Conservation (phyloP, 2,329 filamentous ascomycete genomes). For the Pseudogymnoascus sp. region DNA sequence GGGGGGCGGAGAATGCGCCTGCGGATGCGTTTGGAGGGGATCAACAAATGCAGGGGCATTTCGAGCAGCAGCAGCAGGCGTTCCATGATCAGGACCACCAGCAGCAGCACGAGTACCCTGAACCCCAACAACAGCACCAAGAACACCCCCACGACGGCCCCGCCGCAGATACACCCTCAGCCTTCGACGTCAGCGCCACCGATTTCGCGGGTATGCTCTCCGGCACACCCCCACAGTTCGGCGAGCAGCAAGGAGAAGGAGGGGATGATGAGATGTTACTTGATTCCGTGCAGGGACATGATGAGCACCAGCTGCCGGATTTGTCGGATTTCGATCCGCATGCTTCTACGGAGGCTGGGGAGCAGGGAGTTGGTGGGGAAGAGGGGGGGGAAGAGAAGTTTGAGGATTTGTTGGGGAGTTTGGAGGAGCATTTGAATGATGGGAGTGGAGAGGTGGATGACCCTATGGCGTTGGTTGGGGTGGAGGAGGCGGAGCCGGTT, state of each 20-base stretch:
- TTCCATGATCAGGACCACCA: neutral
- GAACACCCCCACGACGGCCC: neutral
- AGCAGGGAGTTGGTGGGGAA: neutral
- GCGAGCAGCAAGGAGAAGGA: neutral
- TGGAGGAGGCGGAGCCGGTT: neutral
- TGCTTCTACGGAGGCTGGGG: neutral
- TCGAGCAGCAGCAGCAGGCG: neutral
- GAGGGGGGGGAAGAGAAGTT: conserved; percentile 12
- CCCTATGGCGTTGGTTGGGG: neutral
- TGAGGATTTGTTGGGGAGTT: conserved; percentile 38
- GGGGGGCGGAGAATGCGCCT: neutral
- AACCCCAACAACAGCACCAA: neutral
- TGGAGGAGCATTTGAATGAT: conserved; percentile 35
- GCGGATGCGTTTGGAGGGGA: neutral
- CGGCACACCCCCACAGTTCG: neutral
- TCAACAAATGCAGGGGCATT: neutral
- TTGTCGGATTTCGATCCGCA: neutral
- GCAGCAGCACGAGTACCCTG: neutral
- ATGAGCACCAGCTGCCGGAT: neutral
- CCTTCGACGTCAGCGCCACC: neutral
- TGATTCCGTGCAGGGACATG: neutral
- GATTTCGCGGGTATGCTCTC: neutral
- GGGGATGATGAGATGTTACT: neutral
- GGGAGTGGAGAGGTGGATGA: neutral
- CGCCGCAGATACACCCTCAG: neutral